Base-by-base conservation (phyloP, 192 early-diverging fungal genomes). In the Linnemannia hyalina region DNA sequence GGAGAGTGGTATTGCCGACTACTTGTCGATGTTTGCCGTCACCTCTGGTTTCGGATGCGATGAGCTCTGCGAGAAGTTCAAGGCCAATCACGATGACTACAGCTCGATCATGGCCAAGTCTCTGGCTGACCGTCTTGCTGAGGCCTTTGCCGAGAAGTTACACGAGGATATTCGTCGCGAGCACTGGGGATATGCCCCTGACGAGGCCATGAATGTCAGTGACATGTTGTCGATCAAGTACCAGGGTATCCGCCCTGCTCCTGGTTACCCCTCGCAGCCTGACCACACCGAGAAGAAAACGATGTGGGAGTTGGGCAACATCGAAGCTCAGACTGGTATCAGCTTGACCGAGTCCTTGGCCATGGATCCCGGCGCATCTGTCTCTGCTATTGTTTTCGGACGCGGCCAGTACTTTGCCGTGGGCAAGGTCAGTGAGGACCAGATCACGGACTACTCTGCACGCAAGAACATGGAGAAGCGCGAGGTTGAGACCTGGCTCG, bases 31-130 rank as follows among this genome's bases (percentile, higher is more conserved):
- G 84, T 95, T 99, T 85, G 97, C 97, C 6, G 97, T 97, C 18
- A 95, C 95, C 32, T 93, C 94, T 47, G 96, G 97, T 13, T 98
- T 99, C 88, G 97, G 97, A 54, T 95, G 95, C 42, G 97, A 99
- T 83, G 96, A 96, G 77, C 89, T 96, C 71, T 94, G 93, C n/a
- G 91, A 89, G n/a, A 91, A 95, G 84, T 97, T 94, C 81, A 93
- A 96, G 72, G 88, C 88, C 2, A 93, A 94, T 69, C 94, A 95
- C 75, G 97, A 99, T 89, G 97, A 99, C 89, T 99, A 97, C 90
- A 92, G 90, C 42, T 92, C 94, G 70, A 99, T 99, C 83, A 97
- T 99, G 97, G 93, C 95, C 81, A 99, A 99, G 89, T 96, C 97
- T 2, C 89, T 99, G 41, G 97, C 97, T 9, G 97, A 99, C 88